These are phyloP conservation scores for Leccinellum rugosiceps DNA, from an alignment of 768 basidiomycete genomes.

Conservation along the genomic window DNA sequence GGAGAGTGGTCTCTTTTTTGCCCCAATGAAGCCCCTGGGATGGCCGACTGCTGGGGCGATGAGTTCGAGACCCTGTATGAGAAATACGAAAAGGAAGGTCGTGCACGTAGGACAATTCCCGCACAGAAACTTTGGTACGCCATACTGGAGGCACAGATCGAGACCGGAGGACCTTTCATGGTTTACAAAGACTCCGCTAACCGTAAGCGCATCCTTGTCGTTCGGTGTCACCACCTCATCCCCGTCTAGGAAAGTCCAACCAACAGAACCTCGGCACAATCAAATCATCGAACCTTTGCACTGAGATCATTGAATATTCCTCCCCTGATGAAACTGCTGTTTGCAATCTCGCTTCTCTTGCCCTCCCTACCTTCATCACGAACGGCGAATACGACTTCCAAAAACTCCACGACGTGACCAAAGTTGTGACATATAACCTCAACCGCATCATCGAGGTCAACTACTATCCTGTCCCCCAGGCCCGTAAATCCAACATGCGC, in stretches of 20 bases:
- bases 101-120: conserved; percentile 76
- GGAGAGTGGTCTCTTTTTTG: conserved; percentile 96
- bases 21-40: conserved; percentile 90
- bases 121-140: conserved; percentile 99
- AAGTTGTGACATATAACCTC: conserved; percentile 90
- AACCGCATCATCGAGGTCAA: conserved; percentile 94
- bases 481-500: conserved; percentile 90
- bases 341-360: conserved; percentile 97
- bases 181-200: conserved; percentile 97
- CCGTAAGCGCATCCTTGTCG: conserved; percentile 43
- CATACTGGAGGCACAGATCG: conserved; percentile 93
- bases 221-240: neutral
- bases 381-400: conserved; percentile 89
- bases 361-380: conserved; percentile 87
- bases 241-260: conserved; percentile 83
- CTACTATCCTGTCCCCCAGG: conserved; percentile 93
- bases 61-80: conserved; percentile 87
- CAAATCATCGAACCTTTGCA: conserved; percentile 99
- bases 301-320: conserved; percentile 98
- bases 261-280: conserved; percentile 98
- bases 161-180: conserved; percentile 99
- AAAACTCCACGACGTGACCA: conserved; percentile 89
- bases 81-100: conserved; percentile 87
- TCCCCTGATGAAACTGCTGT: conserved; percentile 97
- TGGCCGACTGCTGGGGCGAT: conserved; percentile 84